These are phyloP conservation scores for Theobroma grandiflorum DNA, from an alignment of 441 rosid species.

Conservation along the genomic window DNA sequence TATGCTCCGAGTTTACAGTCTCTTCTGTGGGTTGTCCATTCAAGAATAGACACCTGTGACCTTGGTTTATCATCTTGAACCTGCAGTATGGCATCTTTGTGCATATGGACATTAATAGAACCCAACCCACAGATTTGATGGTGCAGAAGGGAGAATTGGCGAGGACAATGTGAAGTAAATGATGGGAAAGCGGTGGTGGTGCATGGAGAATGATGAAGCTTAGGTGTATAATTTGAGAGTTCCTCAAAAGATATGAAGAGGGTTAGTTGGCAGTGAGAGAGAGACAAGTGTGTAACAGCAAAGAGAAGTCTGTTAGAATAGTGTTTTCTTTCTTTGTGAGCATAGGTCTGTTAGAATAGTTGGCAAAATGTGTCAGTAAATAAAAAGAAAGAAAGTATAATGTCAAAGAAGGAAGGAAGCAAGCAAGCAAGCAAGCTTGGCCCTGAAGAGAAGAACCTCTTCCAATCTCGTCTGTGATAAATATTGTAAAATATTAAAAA, in stretches of 20 bases:
- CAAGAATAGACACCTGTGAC: conserved; percentile 31
- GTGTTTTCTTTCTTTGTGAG: conserved; percentile 25
- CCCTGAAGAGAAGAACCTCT: conserved; percentile 75
- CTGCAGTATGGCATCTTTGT: background rate
- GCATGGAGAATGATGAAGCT: conserved; percentile 52
- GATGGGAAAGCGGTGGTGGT: conserved; percentile 28
- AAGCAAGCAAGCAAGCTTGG: conserved; percentile 62
- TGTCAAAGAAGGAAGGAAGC: conserved; percentile 43
- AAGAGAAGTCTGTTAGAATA: conserved; percentile 65
- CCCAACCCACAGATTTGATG: conserved; percentile 28
- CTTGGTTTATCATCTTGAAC: too few species aligned
- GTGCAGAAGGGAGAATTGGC: conserved; percentile 34
- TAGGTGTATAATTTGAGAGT: conserved; percentile 32
- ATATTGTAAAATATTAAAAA: conserved; percentile 10
- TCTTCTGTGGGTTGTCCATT: conserved; percentile 27
- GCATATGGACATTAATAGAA: background rate
- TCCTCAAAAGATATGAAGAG: conserved; percentile 51
- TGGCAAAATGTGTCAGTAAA: conserved; percentile 79
- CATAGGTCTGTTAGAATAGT: conserved; percentile 61
- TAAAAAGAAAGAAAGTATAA: conserved; percentile 31
- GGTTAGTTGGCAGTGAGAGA: conserved; percentile 71
- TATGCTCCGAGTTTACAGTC: background rate
- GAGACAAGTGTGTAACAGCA: conserved; percentile 79
- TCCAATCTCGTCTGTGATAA: conserved; percentile 40
- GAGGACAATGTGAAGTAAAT: conserved; percentile 27